Conservation (phyloP, 208 protist genomes). For the Leishmania arabica region DNA sequence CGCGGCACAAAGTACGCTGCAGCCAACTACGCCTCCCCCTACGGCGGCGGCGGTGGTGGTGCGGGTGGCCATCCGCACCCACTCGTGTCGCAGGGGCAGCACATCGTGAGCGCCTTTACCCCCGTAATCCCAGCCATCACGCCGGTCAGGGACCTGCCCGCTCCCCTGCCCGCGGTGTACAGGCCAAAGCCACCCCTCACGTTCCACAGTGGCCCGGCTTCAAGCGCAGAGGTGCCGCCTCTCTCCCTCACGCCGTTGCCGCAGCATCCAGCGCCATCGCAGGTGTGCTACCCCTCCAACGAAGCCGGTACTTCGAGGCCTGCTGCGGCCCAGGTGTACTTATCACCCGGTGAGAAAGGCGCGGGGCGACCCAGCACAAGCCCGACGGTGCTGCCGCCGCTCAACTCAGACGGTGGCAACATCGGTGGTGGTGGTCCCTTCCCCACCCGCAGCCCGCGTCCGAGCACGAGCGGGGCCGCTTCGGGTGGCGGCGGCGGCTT, state of each 20-base stretch:
- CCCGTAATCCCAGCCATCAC: conserved; percentile 32
- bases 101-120: conserved; percentile 24
- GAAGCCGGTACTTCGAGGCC: not conserved
- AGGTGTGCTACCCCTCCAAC: not conserved
- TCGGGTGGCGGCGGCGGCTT: conserved; percentile 12
- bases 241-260: not conserved
- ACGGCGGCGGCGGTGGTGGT: conserved; percentile 2
- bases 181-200: conserved; percentile 43
- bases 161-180: conserved; percentile 42
- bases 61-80: conserved; percentile 4
- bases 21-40: conserved; percentile 15
- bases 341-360: conserved; percentile 7
- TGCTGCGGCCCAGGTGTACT: conserved; percentile 13
- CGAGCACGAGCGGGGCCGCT: conserved; percentile 11
- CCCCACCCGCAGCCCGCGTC: conserved; percentile 12
- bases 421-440: not conserved
- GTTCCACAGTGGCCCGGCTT: conserved; percentile 25
- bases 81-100: conserved; percentile 12
- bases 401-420: not conserved
- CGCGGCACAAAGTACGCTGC: not conserved
- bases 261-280: conserved; percentile 6
- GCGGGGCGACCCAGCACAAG: conserved; percentile 16
- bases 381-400: conserved; percentile 16
- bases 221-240: not conserved
- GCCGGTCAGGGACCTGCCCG: conserved; percentile 30